Percentiles rank a stretch among this genome's conserved stretches.
Conservation (phyloP, 257 asterid species). For the Catharanthus roseus region DNA sequence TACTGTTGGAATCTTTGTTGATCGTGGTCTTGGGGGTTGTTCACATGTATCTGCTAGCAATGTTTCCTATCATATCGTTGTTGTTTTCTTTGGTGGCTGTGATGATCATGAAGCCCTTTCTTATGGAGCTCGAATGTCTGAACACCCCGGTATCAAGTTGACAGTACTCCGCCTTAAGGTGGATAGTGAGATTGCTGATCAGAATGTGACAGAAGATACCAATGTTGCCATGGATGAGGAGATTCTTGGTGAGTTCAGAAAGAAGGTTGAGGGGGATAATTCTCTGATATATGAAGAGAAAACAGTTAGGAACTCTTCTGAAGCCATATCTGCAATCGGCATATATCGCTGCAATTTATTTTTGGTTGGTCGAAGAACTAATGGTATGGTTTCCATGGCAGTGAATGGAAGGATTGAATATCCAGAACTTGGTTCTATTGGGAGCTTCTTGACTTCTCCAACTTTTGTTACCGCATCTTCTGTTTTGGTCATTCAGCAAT, state of each 20-base stretch:
- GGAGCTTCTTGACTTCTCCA: conserved; percentile 29
- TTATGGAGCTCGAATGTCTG: conserved; percentile 47
- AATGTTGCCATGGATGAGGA: conserved; percentile 22
- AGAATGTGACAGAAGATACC: conserved; percentile 19
- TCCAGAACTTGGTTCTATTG: conserved; percentile 45
- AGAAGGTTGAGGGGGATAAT: conserved; percentile 2
- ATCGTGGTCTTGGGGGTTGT: conserved; percentile 56
- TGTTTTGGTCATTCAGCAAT: conserved; percentile 46
- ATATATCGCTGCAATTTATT: conserved; percentile 33
- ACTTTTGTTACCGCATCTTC: conserved; percentile 37
- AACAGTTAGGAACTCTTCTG: conserved; percentile 15
- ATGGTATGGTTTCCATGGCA: conserved; percentile 26
- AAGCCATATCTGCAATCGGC: conserved; percentile 19
- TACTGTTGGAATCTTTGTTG: conserved; percentile 49
- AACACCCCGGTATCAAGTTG: conserved; percentile 51
- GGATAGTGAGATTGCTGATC: conserved; percentile 22
- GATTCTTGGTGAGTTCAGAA: conserved; percentile 20
- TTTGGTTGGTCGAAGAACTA: conserved; percentile 41
- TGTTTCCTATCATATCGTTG: conserved; percentile 32
- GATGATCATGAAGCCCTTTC: conserved; percentile 59
- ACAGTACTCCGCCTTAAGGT: conserved; percentile 26
- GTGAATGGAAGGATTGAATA: conserved; percentile 24
- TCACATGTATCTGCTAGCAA: conserved; percentile 48
- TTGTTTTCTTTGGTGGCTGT: conserved; percentile 44
- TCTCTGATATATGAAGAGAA: conserved; percentile 26